Base-by-base conservation (phyloP, 2,329 filamentous ascomycete genomes). In the Phialemoniopsis sp. region DNA sequence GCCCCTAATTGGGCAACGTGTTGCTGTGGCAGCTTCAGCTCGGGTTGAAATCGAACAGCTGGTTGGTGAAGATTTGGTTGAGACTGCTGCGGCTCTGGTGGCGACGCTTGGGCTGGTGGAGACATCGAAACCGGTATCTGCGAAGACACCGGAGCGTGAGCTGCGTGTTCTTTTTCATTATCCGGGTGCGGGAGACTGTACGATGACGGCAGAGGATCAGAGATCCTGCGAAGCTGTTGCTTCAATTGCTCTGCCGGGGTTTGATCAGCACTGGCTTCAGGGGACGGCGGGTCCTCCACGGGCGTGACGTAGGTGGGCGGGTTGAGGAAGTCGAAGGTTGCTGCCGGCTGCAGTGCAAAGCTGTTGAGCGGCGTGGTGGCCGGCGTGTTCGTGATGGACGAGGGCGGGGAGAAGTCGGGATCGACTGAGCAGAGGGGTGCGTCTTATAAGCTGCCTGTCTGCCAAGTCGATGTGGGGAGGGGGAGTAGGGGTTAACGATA, bases 61-160 rank as follows among this genome's bases (percentile, higher is more conserved):
- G 50, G 34, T 49, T 51, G 8, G 49, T 51, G 18, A 51, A 48
- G 34, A 51, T 51, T 12, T 47, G 46, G 37, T 51, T 53, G 34
- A 53, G 43, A 32, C 49, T 51, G 40, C 50, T 53, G 36, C 50
- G 49, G 41, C 50, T 53, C 29, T 51, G 49, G 38, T 53, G 50
- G 4, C 50, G 48, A 14, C 49, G 42, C n/a, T 46, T 34, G 2
- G 50, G 49, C 26, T 53, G 50, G 30, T 51, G 49, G 13, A 53
- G 43, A 31, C 50, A 53, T 17, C 45, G 43, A n/a, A 50, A 46
- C 6, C 50, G 49, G 38, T 53, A 49, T 28, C 46, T 48, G 39
- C 32, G 32, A 26, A 21, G 34, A 28, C 29, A 31, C 34, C 33
- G 29, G 32, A n/a, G 21, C 16, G 37, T 42, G 33, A 42, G 40